These are phyloP conservation scores for Margaritispora aquatica DNA, from an alignment of 495 filamentous ascomycete genomes.

Conservation along the genomic window DNA sequence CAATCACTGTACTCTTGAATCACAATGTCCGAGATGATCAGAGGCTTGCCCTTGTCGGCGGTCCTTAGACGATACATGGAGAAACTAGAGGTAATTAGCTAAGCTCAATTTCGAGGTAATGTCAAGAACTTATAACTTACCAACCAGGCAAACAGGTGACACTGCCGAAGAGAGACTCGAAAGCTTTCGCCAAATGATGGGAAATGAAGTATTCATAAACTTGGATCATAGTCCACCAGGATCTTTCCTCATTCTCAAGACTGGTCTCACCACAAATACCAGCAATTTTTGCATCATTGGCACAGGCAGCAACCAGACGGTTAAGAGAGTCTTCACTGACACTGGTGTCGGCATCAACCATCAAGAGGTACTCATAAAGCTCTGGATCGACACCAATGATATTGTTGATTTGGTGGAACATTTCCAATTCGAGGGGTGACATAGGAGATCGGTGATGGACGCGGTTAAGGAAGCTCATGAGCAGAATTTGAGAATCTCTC, in stretches of 20 bases:
- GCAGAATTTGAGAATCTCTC: slow-evolving; percentile 86
- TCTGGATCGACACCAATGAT: slow-evolving; percentile 97
- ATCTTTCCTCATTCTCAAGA: slow-evolving; percentile 87
- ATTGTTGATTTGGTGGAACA: slow-evolving; percentile 99
- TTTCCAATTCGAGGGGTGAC: slow-evolving; percentile 92
- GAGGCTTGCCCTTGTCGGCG: slow-evolving; percentile 81
- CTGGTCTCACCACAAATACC: slow-evolving; percentile 98
- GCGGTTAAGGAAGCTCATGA: slow-evolving; percentile 89
- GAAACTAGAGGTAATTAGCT: slow-evolving; percentile 58
- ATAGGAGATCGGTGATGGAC: slow-evolving; percentile 91
- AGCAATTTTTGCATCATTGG: slow-evolving; percentile 90
- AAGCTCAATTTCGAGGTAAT: background rate
- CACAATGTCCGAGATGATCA: slow-evolving; percentile 85
- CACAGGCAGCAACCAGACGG: slow-evolving; percentile 85
- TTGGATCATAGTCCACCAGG: slow-evolving; percentile 99
- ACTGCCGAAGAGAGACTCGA: slow-evolving; percentile 90
- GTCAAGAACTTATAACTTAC: slow-evolving; percentile 49
- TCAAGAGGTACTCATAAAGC: slow-evolving; percentile 93
- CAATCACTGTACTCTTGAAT: slow-evolving; percentile 83
- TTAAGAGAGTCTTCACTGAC: slow-evolving; percentile 90
- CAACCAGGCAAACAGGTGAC: slow-evolving; percentile 98
- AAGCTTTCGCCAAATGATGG: slow-evolving; percentile 88
- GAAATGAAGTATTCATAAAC: slow-evolving; percentile 99
- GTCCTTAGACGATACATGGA: slow-evolving; percentile 96
- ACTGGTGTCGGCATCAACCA: slow-evolving; percentile 97